These are phyloP conservation scores for Colletotrichum cuscutae DNA, from an alignment of 2,329 filamentous ascomycete genomes.

Conservation along the genomic window DNA sequence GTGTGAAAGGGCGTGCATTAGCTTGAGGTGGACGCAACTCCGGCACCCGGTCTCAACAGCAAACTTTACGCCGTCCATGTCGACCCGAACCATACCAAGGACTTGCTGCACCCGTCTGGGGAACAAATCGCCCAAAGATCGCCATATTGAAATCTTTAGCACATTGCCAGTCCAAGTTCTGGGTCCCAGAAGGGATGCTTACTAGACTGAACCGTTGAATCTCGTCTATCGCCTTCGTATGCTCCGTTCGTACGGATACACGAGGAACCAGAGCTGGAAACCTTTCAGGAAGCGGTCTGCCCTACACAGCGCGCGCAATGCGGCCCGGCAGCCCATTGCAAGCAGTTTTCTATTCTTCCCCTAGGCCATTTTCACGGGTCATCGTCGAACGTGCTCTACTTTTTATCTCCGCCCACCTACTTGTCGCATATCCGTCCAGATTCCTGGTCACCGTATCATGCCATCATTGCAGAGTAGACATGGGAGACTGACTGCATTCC, in stretches of 20 bases:
- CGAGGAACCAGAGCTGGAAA: background rate
- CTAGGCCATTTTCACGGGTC: slow-evolving; percentile 1
- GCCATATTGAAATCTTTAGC: background rate
- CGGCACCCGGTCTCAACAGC: slow-evolving; percentile 31
- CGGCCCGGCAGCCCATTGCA: slow-evolving; percentile 5
- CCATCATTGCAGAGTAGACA: background rate
- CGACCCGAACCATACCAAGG: background rate
- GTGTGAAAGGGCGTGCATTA: slow-evolving; percentile 11
- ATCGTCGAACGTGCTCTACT: background rate
- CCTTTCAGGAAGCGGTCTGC: background rate
- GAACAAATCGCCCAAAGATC: background rate
- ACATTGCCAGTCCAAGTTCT: background rate
- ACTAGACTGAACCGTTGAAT: background rate
- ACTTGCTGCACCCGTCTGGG: background rate
- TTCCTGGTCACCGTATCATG: background rate
- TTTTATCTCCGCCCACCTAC: background rate
- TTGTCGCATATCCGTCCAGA: background rate
- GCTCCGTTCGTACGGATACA: background rate
- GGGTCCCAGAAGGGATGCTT: background rate
- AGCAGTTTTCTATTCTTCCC: background rate
- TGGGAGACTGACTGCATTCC: background rate
- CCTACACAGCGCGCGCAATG: background rate
- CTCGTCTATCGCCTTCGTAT: background rate
- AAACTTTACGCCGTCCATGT: slow-evolving; percentile 14
- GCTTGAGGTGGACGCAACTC: slow-evolving; percentile 6